Conservation (phyloP, 805 yeast species). For the Ogataea kodamae region DNA sequence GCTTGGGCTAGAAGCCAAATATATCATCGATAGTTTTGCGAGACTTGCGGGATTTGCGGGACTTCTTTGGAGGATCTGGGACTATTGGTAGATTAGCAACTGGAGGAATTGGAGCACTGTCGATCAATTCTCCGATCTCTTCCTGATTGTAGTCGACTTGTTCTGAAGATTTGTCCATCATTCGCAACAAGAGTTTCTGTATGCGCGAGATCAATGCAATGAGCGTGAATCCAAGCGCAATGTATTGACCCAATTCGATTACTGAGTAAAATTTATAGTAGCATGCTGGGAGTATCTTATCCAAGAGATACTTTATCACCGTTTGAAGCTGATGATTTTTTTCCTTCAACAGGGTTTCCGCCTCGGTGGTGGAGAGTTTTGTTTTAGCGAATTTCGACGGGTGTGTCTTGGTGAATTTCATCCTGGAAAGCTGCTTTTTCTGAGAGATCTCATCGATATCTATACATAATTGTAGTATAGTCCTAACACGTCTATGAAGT, state of each 20-base stretch:
- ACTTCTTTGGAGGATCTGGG: slow-evolving; percentile 19
- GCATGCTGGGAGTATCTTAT: slow-evolving; percentile 42
- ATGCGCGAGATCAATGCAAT: slow-evolving; percentile 54
- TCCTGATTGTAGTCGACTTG: slow-evolving; percentile 13
- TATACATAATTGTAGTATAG: slow-evolving; percentile 33
- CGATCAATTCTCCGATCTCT: slow-evolving; percentile 19
- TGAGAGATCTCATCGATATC: slow-evolving; percentile 24
- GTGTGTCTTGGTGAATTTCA: slow-evolving; percentile 12
- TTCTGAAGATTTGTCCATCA: slow-evolving; percentile 20
- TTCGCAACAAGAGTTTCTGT: slow-evolving; percentile 20
- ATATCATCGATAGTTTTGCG: slow-evolving; percentile 70
- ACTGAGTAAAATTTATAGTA: slow-evolving; percentile 64
- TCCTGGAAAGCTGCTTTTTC: slow-evolving; percentile 8
- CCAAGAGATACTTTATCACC: slow-evolving; percentile 30
- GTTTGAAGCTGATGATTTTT: slow-evolving; percentile 9
- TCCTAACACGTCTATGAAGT: slow-evolving; percentile 53
- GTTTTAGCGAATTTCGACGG: slow-evolving; percentile 12
- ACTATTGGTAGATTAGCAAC: neutral
- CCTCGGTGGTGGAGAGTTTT: slow-evolving; percentile 6
- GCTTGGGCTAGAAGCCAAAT: slow-evolving; percentile 47
- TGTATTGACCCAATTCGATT: slow-evolving; percentile 72
- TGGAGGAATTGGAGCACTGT: slow-evolving; percentile 1
- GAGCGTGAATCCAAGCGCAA: slow-evolving; percentile 67
- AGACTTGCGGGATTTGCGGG: slow-evolving; percentile 43
- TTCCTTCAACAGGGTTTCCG: slow-evolving; percentile 4